phyloP scores from a whole-genome alignment of 2,329 filamentous ascomycete genomes.

The Curvularia verruculosa region DNA sequence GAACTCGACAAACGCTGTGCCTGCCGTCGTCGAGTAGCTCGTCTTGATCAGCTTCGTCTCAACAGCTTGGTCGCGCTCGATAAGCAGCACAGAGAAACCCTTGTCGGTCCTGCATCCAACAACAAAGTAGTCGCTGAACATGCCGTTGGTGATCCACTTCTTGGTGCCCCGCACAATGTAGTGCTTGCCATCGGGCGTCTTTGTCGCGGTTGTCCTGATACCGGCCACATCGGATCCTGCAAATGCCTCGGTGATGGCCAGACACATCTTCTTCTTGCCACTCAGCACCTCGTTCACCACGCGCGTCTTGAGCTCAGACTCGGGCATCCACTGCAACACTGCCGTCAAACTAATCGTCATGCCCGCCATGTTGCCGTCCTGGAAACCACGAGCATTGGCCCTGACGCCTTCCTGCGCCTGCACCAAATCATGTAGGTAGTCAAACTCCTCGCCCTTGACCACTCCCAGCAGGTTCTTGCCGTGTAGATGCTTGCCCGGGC shows the following conservation, averaged over 20 bases:
- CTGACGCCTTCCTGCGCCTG: slow-evolving; percentile 74
- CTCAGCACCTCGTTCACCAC: slow-evolving; percentile 75
- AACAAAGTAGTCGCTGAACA: slow-evolving; percentile 83
- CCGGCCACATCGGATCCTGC: slow-evolving; percentile 83
- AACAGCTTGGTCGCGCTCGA: slow-evolving; percentile 74
- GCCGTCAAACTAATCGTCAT: slow-evolving; percentile 84
- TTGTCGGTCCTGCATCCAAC: slow-evolving; percentile 79
- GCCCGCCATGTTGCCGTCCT: slow-evolving; percentile 85
- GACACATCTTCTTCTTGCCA: slow-evolving; percentile 85
- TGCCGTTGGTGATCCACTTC: slow-evolving; percentile 87
- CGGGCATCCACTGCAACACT: slow-evolving; percentile 76
- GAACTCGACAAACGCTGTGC: slow-evolving; percentile 79
- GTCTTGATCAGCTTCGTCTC: slow-evolving; percentile 82
- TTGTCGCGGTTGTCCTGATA: slow-evolving; percentile 72
- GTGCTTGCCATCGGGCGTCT: slow-evolving; percentile 49
- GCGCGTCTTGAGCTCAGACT: slow-evolving; percentile 68
- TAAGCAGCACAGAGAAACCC: slow-evolving; percentile 77
- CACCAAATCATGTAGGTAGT: slow-evolving; percentile 86
- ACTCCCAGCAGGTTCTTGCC: slow-evolving; percentile 72
- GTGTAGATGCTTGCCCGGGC: slow-evolving; percentile 81
- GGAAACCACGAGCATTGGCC: slow-evolving; percentile 76
- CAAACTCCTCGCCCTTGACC: slow-evolving; percentile 78
- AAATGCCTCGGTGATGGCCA: slow-evolving; percentile 89
- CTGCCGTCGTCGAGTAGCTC: slow-evolving; percentile 78
- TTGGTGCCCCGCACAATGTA: slow-evolving; percentile 73